These are phyloP conservation scores for Trichophyton simii DNA, from an alignment of 2,329 filamentous ascomycete species.

Conservation along the genomic window DNA sequence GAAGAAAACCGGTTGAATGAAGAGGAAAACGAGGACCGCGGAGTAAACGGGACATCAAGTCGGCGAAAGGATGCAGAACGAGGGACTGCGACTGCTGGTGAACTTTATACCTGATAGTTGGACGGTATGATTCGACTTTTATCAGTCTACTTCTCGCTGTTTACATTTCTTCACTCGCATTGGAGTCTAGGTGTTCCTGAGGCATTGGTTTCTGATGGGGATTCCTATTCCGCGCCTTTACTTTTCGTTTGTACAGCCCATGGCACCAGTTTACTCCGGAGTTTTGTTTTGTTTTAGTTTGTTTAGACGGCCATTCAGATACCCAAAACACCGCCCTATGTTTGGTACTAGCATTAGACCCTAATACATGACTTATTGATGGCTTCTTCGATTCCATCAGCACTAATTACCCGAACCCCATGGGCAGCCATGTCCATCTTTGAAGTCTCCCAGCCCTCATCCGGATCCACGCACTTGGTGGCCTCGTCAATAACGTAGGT, in stretches of 20 bases:
- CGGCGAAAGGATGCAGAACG: conserved; percentile 26
- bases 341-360: background rate
- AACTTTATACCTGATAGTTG: conserved; percentile 24
- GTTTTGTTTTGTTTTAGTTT: background rate
- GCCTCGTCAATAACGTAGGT: conserved; percentile 69
- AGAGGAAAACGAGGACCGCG: conserved; percentile 29
- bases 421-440: conserved; percentile 42
- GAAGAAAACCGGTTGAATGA: conserved; percentile 30
- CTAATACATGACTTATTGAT: background rate
- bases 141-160: background rate
- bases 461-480: conserved; percentile 57
- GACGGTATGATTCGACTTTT: background rate
- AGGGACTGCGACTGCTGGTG: conserved; percentile 22
- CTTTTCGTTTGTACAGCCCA: background rate
- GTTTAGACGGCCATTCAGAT: background rate
- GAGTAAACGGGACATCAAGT: conserved; percentile 13
- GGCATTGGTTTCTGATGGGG: background rate
- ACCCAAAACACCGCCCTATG: background rate
- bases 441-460: conserved; percentile 42
- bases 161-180: background rate
- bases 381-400: conserved; percentile 27
- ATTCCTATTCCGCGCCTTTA: background rate
- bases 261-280: background rate
- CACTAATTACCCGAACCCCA: conserved; percentile 52
- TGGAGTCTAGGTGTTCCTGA: background rate